Evolutionary conservation across 2,329 filamentous ascomycete species (phyloP).

Genomic region (Colletotrichum camelliae): DNA sequence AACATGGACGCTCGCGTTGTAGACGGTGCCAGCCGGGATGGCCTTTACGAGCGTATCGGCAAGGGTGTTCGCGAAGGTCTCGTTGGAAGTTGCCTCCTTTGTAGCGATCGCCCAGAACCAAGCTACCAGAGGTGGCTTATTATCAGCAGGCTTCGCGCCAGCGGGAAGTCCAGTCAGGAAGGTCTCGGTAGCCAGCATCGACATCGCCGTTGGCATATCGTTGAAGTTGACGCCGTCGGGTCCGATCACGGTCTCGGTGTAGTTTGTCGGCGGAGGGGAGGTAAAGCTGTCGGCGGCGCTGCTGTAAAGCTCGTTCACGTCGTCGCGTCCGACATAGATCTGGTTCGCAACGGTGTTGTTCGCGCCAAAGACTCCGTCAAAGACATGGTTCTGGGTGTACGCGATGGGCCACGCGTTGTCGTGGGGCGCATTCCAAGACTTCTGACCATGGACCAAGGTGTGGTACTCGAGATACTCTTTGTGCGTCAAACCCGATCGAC

Average conservation of each 20-base stretch:
- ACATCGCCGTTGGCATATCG: neutral
- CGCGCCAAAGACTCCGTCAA: conserved; percentile 2
- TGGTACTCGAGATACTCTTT: conserved; percentile 4
- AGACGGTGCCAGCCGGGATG: neutral
- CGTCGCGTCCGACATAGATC: conserved; percentile 1
- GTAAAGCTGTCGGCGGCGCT: neutral
- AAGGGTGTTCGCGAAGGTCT: conserved; percentile 1
- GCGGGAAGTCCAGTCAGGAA: neutral
- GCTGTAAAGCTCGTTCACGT: neutral
- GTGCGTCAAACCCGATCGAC: neutral
- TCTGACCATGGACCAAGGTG: neutral
- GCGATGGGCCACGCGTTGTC: neutral
- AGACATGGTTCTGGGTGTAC: conserved; percentile 2
- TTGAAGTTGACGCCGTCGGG: conserved; percentile 9
- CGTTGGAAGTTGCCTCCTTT: too few relatives aligned
- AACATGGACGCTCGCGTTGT: neutral
- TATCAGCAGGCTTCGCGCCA: neutral
- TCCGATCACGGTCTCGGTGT: neutral
- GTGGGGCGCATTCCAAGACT: neutral
- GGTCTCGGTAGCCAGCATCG: neutral
- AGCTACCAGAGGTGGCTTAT: neutral
- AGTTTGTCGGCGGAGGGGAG: neutral
- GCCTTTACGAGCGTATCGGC: neutral
- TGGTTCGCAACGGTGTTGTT: conserved; percentile 5
- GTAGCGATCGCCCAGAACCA: conserved; percentile 7